Base-by-base conservation (phyloP, 768 basidiomycete species). In the Trametes sanguinea region DNA sequence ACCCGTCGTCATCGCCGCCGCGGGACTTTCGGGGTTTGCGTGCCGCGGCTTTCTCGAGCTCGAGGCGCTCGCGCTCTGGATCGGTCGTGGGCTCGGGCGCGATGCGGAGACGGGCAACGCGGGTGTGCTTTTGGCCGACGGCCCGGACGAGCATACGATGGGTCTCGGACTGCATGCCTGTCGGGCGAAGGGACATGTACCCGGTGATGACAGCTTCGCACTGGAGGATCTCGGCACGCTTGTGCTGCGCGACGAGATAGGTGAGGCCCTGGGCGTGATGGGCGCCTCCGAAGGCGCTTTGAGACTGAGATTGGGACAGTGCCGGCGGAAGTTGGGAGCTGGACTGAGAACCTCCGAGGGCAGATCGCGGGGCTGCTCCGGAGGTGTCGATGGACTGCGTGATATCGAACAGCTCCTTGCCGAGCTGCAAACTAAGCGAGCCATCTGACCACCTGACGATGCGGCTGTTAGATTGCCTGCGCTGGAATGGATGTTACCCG, bases 371-470 rank as follows among this genome's bases (percentile, higher is more conserved):
- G 60, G 83, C 70, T 59, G 84, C 83, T 45, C 85, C 90, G 17
- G 92, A 91, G 16, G 83, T 88, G 70, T 95, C 92, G 60, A 92
- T 78, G 62, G 83, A 85, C 73, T 90, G 85, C 54, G 83, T 86
- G 53, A 98, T 86, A 77, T 98, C 95, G 75, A 95, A 98, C 4
- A 97, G 79, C 70, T 98, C 96, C 73, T 92, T 90, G 45, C 97
- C 97, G 57, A 99, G 78, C 65, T 92, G 89, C 33, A 99, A 83
- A 67, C 94, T 95, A 59, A 94, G 76, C 13, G 90, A 84, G 14
- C 96, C 96, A 72, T 99, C 97, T 6, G 95, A 97, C 97, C 97
- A 99, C 13, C 90, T 85, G 60, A 99, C 85, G 42, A 98, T 78
- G 33, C 95, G 89, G 64, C 90, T 86, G 71, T 99, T 99, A 14